Evolutionary conservation across 306 rosid species (phyloP).

Genomic region (Begonia fuchsioides): DNA sequence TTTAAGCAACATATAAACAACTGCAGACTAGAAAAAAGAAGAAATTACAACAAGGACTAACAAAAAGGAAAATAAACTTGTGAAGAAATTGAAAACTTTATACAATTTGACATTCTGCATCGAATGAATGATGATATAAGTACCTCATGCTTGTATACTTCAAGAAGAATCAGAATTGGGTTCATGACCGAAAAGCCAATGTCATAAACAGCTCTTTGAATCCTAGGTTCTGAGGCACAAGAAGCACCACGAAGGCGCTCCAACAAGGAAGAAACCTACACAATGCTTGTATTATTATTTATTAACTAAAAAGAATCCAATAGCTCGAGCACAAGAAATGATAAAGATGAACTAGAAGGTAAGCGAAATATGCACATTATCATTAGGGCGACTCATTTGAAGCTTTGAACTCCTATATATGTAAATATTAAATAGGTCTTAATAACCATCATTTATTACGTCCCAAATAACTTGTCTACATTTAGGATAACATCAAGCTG

Average conservation of each 20-base stretch:
- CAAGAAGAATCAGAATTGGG: constrained; percentile 54
- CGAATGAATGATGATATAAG: constrained; percentile 1
- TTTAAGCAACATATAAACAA: constrained; percentile 80
- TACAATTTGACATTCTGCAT: background rate
- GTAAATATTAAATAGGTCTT: too few species aligned
- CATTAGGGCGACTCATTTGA: background rate
- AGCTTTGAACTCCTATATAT: background rate
- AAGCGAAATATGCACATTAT: too few species aligned
- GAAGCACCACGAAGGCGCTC: constrained; percentile 94
- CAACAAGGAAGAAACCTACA: constrained; percentile 87
- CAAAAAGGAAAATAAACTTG: background rate
- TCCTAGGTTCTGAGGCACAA: constrained; percentile 82
- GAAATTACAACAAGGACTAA: background rate
- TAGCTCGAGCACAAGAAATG: too few species aligned
- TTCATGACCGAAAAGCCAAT: constrained; percentile 74
- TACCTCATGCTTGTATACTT: constrained; percentile 92
- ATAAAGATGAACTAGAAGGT: too few species aligned
- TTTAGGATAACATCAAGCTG: constrained; percentile 51
- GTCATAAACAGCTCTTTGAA: constrained; percentile 78
- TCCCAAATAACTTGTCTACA: constrained; percentile 36
- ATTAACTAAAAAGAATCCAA: background rate
- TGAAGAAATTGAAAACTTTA: too few species aligned
- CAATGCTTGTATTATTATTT: constrained; percentile 14
- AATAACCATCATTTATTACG: background rate
- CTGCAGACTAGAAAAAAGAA: constrained; percentile 63